Evolutionary conservation across 176 grass and related monocot species (phyloP).

Genomic region (Paspalum notatum): DNA sequence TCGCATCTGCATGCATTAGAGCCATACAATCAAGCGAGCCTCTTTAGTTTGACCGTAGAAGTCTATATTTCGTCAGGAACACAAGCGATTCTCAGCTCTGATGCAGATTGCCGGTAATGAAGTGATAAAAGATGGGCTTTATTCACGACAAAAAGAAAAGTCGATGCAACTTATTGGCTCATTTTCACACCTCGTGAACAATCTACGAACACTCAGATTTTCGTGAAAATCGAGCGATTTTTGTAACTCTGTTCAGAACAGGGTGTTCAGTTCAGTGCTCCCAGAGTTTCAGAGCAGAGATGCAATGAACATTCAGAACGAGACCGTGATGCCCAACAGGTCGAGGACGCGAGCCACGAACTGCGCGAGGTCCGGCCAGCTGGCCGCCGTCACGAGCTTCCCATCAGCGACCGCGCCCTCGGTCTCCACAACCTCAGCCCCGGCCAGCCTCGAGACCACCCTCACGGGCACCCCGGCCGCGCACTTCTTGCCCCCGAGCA

Average conservation of each 20-base stretch:
- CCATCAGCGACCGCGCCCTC: background rate
- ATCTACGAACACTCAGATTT: too few species aligned
- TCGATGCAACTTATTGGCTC: too few species aligned
- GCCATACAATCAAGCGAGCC: too few species aligned
- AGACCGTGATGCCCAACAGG: conserved; percentile 32
- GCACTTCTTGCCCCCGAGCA: conserved; percentile 36
- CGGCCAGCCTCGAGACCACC: conserved; percentile 26
- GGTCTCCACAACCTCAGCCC: background rate
- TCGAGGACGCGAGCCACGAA: conserved; percentile 32
- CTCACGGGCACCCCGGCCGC: conserved; percentile 30
- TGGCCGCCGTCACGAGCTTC: conserved; percentile 40
- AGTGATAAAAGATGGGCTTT: too few species aligned
- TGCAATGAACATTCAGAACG: conserved; percentile 4
- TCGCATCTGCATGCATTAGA: too few species aligned
- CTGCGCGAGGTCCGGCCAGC: conserved; percentile 24
- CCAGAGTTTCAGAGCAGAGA: background rate
- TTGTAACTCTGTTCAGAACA: background rate
- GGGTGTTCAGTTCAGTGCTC: background rate
- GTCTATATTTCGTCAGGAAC: too few species aligned
- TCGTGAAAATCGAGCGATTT: too few species aligned
- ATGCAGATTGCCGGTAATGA: too few species aligned
- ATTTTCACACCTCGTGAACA: too few species aligned
- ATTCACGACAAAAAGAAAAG: too few species aligned
- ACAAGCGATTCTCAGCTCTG: too few species aligned
- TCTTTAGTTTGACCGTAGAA: too few species aligned